phyloP scores from a whole-genome alignment of 2,329 filamentous ascomycete genomes.

The Sarocladiaceae sp. region DNA sequence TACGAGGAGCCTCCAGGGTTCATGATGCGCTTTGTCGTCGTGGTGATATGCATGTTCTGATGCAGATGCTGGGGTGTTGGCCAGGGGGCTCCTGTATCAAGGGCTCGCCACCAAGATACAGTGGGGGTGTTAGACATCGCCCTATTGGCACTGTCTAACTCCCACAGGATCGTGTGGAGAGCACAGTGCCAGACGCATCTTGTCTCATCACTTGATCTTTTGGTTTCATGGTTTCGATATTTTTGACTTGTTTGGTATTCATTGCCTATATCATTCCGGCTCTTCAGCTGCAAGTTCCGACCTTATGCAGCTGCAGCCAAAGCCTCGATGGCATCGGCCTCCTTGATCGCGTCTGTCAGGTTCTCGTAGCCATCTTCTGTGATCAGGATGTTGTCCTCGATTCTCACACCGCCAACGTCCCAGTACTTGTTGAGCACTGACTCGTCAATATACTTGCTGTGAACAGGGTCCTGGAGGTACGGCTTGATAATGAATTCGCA shows the following conservation, averaged over 20 bases:
- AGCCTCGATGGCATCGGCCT: conserved; percentile 56
- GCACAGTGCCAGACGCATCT: background rate
- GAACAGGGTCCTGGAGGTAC: conserved; percentile 67
- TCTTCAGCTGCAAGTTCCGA: too few relatives aligned
- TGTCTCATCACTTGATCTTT: too few relatives aligned
- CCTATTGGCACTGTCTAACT: background rate
- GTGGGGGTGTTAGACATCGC: background rate
- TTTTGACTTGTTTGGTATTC: too few relatives aligned
- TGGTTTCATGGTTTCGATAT: too few relatives aligned
- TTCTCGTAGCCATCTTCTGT: conserved; percentile 67
- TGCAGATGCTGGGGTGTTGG: background rate
- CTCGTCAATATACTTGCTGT: conserved; percentile 68
- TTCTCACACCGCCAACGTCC: conserved; percentile 70
- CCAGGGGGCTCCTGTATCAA: background rate
- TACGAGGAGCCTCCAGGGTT: too few relatives aligned
- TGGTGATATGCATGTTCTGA: background rate
- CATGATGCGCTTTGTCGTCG: too few relatives aligned
- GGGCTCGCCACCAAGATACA: background rate
- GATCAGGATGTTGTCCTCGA: conserved; percentile 70
- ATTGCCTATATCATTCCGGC: too few relatives aligned
- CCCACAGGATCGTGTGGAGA: background rate
- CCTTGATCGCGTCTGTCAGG: conserved; percentile 67
- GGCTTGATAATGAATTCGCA: conserved; percentile 84
- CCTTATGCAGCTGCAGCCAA: background rate
- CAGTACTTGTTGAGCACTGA: conserved; percentile 74